Conservation (phyloP, 148 eudicot genomes). For the Chenopodium formosanum region DNA sequence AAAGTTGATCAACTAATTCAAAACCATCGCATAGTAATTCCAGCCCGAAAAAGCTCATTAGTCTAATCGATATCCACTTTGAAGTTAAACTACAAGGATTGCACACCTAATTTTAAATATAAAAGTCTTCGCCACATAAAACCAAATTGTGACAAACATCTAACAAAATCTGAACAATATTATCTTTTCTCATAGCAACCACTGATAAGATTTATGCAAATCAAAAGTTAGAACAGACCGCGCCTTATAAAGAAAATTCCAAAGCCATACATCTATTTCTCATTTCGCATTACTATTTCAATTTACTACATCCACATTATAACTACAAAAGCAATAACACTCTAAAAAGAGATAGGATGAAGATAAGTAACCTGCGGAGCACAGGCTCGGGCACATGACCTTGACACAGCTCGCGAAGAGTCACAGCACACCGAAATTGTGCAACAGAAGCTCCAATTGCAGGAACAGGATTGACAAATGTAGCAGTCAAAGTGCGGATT, state of each 20-base stretch:
- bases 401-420: conserved; percentile 67
- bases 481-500: background rate
- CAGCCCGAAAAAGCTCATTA: background rate
- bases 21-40: background rate
- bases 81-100: background rate
- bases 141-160: background rate
- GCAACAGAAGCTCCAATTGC: conserved; percentile 8
- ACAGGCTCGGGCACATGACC: conserved; percentile 77
- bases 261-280: no score
- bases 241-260: no score
- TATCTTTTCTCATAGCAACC: background rate
- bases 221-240: background rate
- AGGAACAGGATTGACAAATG: background rate
- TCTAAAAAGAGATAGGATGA: background rate
- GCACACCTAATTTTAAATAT: background rate
- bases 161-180: background rate
- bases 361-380: conserved; percentile 41
- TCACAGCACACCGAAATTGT: conserved; percentile 19
- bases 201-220: background rate
- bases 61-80: background rate
- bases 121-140: background rate
- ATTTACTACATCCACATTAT: no score
- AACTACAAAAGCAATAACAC: background rate
- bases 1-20: background rate
- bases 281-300: no score